Percentiles rank a stretch among this genome's conserved stretches.
Evolutionary conservation across 2,329 filamentous ascomycete species (phyloP).

Genomic region (Coniochaeta ligniaria): DNA sequence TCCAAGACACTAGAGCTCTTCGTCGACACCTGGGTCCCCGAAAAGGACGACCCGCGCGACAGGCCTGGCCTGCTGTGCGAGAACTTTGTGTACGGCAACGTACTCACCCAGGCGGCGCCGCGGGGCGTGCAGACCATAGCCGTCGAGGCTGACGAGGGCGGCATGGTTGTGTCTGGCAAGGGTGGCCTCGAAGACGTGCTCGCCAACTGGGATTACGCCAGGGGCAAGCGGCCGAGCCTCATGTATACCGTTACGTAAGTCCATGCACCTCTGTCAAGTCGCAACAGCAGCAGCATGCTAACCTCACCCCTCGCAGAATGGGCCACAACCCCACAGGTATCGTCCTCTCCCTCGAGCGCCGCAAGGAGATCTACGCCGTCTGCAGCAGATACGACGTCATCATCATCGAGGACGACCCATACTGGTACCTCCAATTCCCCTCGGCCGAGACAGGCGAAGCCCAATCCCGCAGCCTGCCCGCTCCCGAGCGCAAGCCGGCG

Average conservation of each 20-base stretch:
- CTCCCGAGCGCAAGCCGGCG: constrained; percentile 15
- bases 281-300: neutral
- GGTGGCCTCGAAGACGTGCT: constrained; percentile 73
- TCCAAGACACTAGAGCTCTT: constrained; percentile 70
- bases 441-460: constrained; percentile 51
- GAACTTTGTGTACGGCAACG: constrained; percentile 73
- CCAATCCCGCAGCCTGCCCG: constrained; percentile 33
- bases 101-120: constrained; percentile 59
- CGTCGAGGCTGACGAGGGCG: constrained; percentile 69
- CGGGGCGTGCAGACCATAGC: constrained; percentile 66
- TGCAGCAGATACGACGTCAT: constrained; percentile 82
- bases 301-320: constrained; percentile 5
- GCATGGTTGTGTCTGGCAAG: constrained; percentile 67
- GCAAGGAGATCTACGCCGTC: constrained; percentile 71
- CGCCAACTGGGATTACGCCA: constrained; percentile 70
- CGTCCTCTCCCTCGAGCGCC: constrained; percentile 58
- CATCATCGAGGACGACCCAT: constrained; percentile 91
- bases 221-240: constrained; percentile 71
- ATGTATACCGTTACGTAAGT: constrained; percentile 86
- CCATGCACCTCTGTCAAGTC: constrained; percentile 2
- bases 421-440: constrained; percentile 90
- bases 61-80: constrained; percentile 76
- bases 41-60: constrained; percentile 57
- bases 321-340: constrained; percentile 19
- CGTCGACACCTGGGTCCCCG: constrained; percentile 66